phyloP scores from a whole-genome alignment of 176 grass and related monocot species.

The Oryza longistaminata region DNA sequence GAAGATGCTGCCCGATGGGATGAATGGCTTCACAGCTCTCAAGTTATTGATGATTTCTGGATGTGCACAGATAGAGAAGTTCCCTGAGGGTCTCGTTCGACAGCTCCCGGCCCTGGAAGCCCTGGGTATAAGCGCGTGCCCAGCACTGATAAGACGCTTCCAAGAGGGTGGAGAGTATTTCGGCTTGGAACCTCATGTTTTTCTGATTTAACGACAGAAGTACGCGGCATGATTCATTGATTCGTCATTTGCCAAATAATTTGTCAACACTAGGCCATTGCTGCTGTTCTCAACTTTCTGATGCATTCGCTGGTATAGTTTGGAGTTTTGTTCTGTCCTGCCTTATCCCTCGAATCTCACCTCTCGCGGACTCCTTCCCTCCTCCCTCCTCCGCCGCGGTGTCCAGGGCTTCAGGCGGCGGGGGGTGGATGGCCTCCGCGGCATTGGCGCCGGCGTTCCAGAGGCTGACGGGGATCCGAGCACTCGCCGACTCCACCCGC shows the following conservation, averaged over 20 bases:
- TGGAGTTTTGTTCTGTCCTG: no score
- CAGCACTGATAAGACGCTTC: not conserved
- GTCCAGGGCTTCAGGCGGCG: not conserved
- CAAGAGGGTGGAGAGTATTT: slow-evolving; percentile 16
- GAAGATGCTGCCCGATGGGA: not conserved
- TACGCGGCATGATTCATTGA: no score
- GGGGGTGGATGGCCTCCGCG: slow-evolving; percentile 21
- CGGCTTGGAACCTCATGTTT: not conserved
- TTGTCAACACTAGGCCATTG: no score
- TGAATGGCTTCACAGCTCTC: not conserved
- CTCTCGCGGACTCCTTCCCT: no score
- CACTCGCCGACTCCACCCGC: slow-evolving; percentile 64
- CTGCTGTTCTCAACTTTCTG: no score
- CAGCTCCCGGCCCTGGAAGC: not conserved
- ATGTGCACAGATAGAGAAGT: not conserved
- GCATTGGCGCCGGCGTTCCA: slow-evolving; percentile 49
- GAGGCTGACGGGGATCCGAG: slow-evolving; percentile 62
- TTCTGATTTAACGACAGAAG: no score
- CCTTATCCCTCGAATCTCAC: not conserved
- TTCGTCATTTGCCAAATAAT: no score
- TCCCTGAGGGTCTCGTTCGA: not conserved
- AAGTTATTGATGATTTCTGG: accelerated
- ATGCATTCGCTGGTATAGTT: no score
- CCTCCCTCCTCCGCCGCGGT: no score
- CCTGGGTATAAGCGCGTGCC: no score